Evolutionary conservation across 2,329 filamentous ascomycete genomes (phyloP).

Genomic region (Grosmannia huntii): DNA sequence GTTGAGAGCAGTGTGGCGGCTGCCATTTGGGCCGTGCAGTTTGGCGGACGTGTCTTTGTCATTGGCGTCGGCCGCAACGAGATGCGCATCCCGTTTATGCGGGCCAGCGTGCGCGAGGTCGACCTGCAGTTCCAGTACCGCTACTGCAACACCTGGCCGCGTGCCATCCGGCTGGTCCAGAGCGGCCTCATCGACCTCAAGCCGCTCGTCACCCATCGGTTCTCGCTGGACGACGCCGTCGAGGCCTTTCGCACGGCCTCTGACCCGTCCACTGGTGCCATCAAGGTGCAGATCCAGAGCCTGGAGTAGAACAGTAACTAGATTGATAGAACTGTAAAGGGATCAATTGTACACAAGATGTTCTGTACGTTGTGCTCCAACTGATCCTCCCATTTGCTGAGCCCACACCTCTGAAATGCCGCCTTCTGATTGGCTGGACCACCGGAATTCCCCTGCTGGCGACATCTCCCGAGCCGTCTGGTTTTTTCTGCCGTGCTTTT

Average conservation of each 20-base stretch:
- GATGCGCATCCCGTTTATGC: conserved; percentile 93
- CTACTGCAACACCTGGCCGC: conserved; percentile 92
- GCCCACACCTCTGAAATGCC: conserved; percentile 10
- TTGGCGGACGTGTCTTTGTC: conserved; percentile 93
- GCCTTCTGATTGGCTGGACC: conserved; percentile 13
- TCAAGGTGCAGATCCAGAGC: conserved; percentile 92
- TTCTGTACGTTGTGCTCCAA: not conserved
- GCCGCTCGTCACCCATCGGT: conserved; percentile 80
- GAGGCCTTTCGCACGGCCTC: conserved; percentile 83
- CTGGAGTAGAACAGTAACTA: conserved; percentile 25
- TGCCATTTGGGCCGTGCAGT: conserved; percentile 83
- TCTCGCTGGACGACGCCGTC: conserved; percentile 70
- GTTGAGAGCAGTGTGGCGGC: conserved; percentile 79
- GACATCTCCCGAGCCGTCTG: conserved; percentile 20
- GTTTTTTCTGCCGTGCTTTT: conserved; percentile 11
- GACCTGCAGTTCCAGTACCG: conserved; percentile 95
- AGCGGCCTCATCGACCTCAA: conserved; percentile 72
- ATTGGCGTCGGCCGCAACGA: conserved; percentile 93
- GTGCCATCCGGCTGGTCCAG: conserved; percentile 77
- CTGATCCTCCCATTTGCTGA: not conserved
- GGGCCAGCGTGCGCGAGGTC: conserved; percentile 78
- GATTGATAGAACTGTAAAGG: too few species aligned
- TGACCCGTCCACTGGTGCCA: conserved; percentile 83
- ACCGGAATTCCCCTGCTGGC: conserved; percentile 11
- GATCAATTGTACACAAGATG: too few species aligned